Percentiles rank a stretch among this genome's conserved stretches.
These are phyloP conservation scores for Hypoxylon sp. DNA, from an alignment of 2,329 filamentous ascomycete genomes.

Conservation along the genomic window DNA sequence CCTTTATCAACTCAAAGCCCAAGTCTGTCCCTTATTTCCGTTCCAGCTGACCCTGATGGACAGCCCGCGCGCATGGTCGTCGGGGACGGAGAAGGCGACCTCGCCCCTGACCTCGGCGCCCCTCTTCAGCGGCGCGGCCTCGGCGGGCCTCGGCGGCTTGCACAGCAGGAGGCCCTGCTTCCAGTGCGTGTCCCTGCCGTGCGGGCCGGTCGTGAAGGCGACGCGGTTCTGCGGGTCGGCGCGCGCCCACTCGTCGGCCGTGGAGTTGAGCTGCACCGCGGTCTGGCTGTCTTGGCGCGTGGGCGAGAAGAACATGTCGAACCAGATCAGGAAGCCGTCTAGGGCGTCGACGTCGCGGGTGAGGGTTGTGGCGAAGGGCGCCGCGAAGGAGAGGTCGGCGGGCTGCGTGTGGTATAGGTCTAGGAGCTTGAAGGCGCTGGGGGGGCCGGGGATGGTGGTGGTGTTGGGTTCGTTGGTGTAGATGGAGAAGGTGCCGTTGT, in stretches of 20 bases:
- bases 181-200: constrained; percentile 86
- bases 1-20: constrained; percentile 48
- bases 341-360: constrained; percentile 73
- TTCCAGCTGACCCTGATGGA: constrained; percentile 75
- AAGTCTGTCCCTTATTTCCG: constrained; percentile 61
- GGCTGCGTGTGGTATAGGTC: constrained; percentile 79
- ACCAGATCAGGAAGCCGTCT: constrained; percentile 94
- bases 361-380: constrained; percentile 73
- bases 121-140: constrained; percentile 58
- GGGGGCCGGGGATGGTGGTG: constrained; percentile 69
- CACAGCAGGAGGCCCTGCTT: constrained; percentile 83
- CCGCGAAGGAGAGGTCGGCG: constrained; percentile 81
- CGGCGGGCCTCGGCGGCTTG: constrained; percentile 57
- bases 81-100: constrained; percentile 76
- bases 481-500: background rate
- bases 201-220: constrained; percentile 90
- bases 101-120: constrained; percentile 73
- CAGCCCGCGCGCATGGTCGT: constrained; percentile 76
- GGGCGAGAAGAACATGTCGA: constrained; percentile 90
- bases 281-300: constrained; percentile 49
- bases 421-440: constrained; percentile 77
- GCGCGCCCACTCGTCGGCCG: constrained; percentile 71
- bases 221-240: constrained; percentile 65
- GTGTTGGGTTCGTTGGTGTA: constrained; percentile 66
- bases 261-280: constrained; percentile 62